These are phyloP conservation scores for Colletotrichum lentis DNA, from an alignment of 2,329 filamentous ascomycete species.

Conservation along the genomic window DNA sequence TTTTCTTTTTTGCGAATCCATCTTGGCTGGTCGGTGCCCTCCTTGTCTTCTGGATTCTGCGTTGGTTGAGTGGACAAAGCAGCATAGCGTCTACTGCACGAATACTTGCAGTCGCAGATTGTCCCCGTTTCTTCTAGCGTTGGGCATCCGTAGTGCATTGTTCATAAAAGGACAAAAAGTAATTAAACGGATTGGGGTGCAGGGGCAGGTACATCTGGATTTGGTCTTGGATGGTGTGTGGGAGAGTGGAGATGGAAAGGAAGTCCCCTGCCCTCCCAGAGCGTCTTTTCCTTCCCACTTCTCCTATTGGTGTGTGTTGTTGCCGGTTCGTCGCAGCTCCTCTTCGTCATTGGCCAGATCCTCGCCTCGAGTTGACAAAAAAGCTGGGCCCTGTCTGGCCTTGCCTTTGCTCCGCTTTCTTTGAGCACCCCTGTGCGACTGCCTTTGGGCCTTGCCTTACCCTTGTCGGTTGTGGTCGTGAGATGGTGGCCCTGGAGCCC, in stretches of 20 bases:
- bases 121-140: slow-evolving; percentile 7
- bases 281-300: slow-evolving; percentile 1
- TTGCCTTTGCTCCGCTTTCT: slow-evolving; percentile 31
- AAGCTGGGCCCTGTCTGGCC: slow-evolving; percentile 23
- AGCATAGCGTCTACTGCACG: background rate
- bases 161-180: slow-evolving; percentile 1
- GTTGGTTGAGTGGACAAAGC: background rate
- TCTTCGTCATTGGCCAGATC: slow-evolving; percentile 13
- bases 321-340: background rate
- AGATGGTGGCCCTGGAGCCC: background rate
- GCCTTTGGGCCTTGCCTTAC: slow-evolving; percentile 11
- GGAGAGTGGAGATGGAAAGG: background rate
- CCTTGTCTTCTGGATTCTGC: background rate
- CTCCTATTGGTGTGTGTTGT: slow-evolving; percentile 29
- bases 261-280: slow-evolving; percentile 17
- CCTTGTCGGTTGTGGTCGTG: slow-evolving; percentile 21
- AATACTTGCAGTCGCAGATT: background rate
- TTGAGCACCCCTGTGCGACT: slow-evolving; percentile 20
- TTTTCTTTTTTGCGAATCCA: background rate
- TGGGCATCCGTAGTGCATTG: background rate
- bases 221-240: background rate
- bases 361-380: slow-evolving; percentile 31
- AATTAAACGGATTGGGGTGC: background rate
- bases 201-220: slow-evolving; percentile 4
- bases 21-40: slow-evolving; percentile 7